Evolutionary conservation across 139 green algal genomes (phyloP).

Genomic region (Chlamydomonas sphaeroides): DNA sequence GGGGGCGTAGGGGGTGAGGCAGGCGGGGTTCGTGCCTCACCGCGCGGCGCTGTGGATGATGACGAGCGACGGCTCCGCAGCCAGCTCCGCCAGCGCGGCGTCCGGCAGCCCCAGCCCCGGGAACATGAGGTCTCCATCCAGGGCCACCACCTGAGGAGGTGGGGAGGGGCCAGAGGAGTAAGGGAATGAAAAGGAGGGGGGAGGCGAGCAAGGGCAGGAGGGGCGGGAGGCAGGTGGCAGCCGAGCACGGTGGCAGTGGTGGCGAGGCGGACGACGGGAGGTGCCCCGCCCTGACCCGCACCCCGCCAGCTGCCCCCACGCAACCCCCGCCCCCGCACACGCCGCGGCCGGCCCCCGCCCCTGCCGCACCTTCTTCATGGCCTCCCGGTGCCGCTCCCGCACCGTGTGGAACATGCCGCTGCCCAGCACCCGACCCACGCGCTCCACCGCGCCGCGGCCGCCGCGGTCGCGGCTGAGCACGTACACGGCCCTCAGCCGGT

Average conservation of each 20-base stretch:
- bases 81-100: neutral
- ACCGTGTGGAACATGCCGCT: slow-evolving; percentile 6
- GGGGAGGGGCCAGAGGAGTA: neutral
- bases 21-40: too few relatives aligned
- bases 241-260: too few relatives aligned
- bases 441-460: neutral
- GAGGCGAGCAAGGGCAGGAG: too few relatives aligned
- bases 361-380: slow-evolving; percentile 16
- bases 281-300: too few relatives aligned
- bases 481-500: neutral
- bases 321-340: too few relatives aligned
- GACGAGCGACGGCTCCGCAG: slow-evolving; percentile 25
- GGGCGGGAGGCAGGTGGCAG: neutral
- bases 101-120: slow-evolving; percentile 31
- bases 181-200: neutral
- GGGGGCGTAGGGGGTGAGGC: neutral
- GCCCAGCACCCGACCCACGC: slow-evolving; percentile 26
- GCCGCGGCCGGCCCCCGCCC: neutral
- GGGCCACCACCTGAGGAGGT: slow-evolving; percentile 37
- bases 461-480: neutral
- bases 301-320: too few relatives aligned
- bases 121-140: slow-evolving; percentile 49
- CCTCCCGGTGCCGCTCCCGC: neutral
- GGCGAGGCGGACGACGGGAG: too few relatives aligned
- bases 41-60: slow-evolving; percentile 64